A percentile compares a stretch with the other conserved stretches of the same genome.
Conservation (phyloP, 108 stramenopile species). For the Epithemia pelagica region DNA sequence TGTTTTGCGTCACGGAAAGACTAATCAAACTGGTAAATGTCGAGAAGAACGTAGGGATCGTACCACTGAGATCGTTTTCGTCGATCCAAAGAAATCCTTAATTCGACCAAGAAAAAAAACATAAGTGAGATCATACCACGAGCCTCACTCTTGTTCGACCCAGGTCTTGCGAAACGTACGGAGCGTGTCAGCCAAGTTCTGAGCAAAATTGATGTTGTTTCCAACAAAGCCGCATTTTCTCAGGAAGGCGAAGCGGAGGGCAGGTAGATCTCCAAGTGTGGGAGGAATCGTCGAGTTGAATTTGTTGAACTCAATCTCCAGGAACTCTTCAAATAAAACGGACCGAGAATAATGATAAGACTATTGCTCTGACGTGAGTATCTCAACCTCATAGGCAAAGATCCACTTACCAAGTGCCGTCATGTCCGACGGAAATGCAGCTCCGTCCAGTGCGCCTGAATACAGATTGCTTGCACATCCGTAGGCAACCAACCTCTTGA, state of each 20-base stretch:
- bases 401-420: constrained; percentile 24
- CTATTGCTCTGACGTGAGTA: constrained; percentile 3
- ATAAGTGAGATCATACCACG: background rate
- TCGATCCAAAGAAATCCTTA: background rate
- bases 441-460: constrained; percentile 14
- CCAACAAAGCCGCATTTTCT: constrained; percentile 1
- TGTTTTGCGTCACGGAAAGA: background rate
- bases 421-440: constrained; percentile 2
- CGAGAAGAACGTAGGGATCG: background rate
- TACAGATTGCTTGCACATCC: constrained; percentile 22
- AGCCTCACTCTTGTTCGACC: background rate
- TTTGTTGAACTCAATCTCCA: constrained; percentile 25
- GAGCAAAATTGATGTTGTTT: constrained; percentile 4
- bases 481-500: constrained; percentile 23
- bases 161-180: background rate
- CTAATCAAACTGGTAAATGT: background rate
- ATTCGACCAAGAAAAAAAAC: background rate
- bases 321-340: constrained; percentile 6
- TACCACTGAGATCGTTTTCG: background rate
- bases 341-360: constrained; percentile 8
- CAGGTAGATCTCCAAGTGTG: constrained; percentile 18
- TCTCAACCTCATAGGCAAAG: background rate
- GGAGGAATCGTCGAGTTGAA: constrained; percentile 32
- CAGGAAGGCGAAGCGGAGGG: constrained; percentile 18
- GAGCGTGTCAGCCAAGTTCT: background rate